Evolutionary conservation across 192 early-diverging fungal species (phyloP), one percentile per base, ranked within the genome.

Genomic region (Gaertneriomyces sp.): DNA sequence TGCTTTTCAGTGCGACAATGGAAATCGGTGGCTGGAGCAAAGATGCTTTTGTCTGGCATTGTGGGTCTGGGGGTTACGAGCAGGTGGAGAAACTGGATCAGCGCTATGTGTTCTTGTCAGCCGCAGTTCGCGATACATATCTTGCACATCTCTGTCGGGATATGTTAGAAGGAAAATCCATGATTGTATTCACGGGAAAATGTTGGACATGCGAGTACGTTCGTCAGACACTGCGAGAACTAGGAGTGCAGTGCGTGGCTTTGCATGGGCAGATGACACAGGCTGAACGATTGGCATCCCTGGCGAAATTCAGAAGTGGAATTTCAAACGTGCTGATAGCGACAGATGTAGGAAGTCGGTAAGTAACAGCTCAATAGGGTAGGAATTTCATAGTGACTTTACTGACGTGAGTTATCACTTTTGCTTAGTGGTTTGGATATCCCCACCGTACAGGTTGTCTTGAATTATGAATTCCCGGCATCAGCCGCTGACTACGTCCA

Each of bases 401-500:
- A 8, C 3, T 9, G n/a, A 51, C 20, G 6, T 51, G 49, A n/a
- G n/a, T 51, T 17, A 39, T 45, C 38, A 25, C 5, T 54, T 20
- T 55, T 49, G 39, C 33, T 47, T 47, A 64, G 95, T 83, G 97
- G 98, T 70, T 79, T 99, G 41, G 98, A 99, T 81, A 99, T 99
- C 58, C 94, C 93, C 7, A 84, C 88, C 0, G 98, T 99, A 4
- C 81, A 93, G 50, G 68, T 91, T 57, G 98, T 99, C 10, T 68
- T 98, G 51, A 99, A 99, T 64, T 95, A 91, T 76, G 93, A 99
- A 70, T 84, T 99, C 17, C 96, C 98, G 7, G 84, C 91, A 6
- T 92, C 95, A 73, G 89, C 96, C 6, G 91, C 93, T 45, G 95
- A 96, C 71, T 99, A 99, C 61, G 92, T 99, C 60, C 98, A 99